Percentiles rank a stretch among this genome's conserved stretches.
These are phyloP conservation scores for Coffea eugenioides DNA, from an alignment of 257 asterid genomes.

Conservation along the genomic window DNA sequence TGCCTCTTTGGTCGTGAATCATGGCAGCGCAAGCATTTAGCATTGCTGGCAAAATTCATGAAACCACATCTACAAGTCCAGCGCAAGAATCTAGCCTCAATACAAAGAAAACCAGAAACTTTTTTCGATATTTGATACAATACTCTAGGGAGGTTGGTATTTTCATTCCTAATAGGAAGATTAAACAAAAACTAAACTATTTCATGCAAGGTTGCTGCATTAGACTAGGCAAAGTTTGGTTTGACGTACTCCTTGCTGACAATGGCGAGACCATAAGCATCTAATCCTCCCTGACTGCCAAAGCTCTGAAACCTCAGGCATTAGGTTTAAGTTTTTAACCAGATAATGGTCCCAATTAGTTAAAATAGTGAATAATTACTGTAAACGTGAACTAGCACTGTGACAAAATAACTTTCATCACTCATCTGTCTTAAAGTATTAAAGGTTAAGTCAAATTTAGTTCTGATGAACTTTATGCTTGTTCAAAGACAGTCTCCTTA, in stretches of 20 bases:
- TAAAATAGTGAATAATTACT: neutral
- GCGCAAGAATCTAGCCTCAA: slow-evolving; percentile 7
- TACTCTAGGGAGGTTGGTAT: neutral
- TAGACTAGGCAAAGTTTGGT: neutral
- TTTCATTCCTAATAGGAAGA: neutral
- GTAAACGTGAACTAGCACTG: neutral
- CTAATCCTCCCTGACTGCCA: neutral
- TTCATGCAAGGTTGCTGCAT: neutral
- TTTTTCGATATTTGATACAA: neutral
- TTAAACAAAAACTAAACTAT: neutral
- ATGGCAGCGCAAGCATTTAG: slow-evolving; percentile 63
- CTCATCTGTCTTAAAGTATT: neutral
- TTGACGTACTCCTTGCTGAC: neutral
- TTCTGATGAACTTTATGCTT: neutral
- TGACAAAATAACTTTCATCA: neutral
- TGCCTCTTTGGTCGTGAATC: slow-evolving; percentile 59
- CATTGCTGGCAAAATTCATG: slow-evolving; percentile 75
- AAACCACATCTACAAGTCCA: slow-evolving; percentile 59
- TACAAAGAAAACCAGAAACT: slow-evolving; percentile 5
- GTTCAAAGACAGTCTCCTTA: neutral
- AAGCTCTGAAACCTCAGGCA: neutral
- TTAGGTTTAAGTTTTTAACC: neutral
- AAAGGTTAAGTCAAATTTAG: neutral
- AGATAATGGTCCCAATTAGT: neutral
- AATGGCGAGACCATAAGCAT: neutral